Conservation (phyloP, 2,329 filamentous ascomycete species). For the Trichophyton benhamiae region DNA sequence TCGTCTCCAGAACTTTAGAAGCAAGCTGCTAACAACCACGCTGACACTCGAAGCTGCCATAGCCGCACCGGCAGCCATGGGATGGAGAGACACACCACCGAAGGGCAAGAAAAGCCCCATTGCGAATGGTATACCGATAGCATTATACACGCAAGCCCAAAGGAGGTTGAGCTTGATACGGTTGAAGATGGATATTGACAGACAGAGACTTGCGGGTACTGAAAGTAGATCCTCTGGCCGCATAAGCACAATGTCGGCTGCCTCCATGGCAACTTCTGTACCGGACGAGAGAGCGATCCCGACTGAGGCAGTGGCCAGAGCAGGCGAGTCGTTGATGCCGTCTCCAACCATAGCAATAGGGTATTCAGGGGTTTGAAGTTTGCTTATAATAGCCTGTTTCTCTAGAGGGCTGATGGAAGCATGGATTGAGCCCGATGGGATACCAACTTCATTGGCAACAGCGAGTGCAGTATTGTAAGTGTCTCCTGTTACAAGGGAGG, state of each 20-base stretch:
- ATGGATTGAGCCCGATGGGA: constrained; percentile 60
- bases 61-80: constrained; percentile 85
- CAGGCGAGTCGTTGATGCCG: constrained; percentile 96
- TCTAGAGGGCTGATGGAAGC: constrained; percentile 83
- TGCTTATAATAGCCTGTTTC: constrained; percentile 73
- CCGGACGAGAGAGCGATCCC: constrained; percentile 87
- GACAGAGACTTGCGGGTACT: constrained; percentile 73
- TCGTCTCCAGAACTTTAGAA: constrained; percentile 75
- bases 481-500: constrained; percentile 89
- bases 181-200: constrained; percentile 73
- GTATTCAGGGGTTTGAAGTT: constrained; percentile 63
- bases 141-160: constrained; percentile 90
- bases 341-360: constrained; percentile 91
- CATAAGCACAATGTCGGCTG: constrained; percentile 93
- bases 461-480: constrained; percentile 71
- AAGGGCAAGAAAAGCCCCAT: constrained; percentile 94
- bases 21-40: constrained; percentile 70
- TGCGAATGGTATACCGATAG: constrained; percentile 82
- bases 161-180: constrained; percentile 88
- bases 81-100: constrained; percentile 68
- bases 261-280: constrained; percentile 96
- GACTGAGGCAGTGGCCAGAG: constrained; percentile 80
- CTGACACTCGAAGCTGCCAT: constrained; percentile 88
- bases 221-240: constrained; percentile 80
- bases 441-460: constrained; percentile 72